Evolutionary conservation across 345 rosid species (phyloP).

Genomic region (Eucalyptus cloeziana): DNA sequence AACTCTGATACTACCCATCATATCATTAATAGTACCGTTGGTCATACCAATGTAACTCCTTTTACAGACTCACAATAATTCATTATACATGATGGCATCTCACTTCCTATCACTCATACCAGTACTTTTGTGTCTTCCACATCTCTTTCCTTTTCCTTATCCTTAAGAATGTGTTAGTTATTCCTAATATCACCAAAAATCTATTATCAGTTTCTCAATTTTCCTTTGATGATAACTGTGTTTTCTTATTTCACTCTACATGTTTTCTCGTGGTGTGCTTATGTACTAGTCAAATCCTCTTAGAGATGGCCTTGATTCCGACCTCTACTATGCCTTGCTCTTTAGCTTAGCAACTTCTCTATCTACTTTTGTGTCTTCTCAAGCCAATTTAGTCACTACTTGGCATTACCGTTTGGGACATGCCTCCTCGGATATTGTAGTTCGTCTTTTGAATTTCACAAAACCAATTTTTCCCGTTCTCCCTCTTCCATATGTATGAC

Average conservation of each 20-base stretch:
- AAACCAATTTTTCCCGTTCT: neutral
- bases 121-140: neutral
- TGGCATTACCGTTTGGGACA: neutral
- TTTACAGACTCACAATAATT: neutral
- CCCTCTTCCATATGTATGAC: neutral
- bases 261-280: neutral
- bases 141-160: neutral
- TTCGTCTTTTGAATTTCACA: no score
- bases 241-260: neutral
- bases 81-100: neutral
- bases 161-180: neutral
- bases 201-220: neutral
- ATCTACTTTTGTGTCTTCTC: neutral
- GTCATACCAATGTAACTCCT: neutral
- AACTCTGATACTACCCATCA: neutral
- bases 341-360: neutral
- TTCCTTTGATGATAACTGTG: neutral
- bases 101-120: neutral
- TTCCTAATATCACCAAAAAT: neutral
- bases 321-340: neutral
- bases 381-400: no score
- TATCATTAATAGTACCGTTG: neutral
- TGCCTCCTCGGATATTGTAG: neutral
- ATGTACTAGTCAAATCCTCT: neutral
- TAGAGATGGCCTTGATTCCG: fast-evolving